These are phyloP conservation scores for Neobulgaria alba DNA, from an alignment of 2,329 filamentous ascomycete species.

Conservation along the genomic window DNA sequence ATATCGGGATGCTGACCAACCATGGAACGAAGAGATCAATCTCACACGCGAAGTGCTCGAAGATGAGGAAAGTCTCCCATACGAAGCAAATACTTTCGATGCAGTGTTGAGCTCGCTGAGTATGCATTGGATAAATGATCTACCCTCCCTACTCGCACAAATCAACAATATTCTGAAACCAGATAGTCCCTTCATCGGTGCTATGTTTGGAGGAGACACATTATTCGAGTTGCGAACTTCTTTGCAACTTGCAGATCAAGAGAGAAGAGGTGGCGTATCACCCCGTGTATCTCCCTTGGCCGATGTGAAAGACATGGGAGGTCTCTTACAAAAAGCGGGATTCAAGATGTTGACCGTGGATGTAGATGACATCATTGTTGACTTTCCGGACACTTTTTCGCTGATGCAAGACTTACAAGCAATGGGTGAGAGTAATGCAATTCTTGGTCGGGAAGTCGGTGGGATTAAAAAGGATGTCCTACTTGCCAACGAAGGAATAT, in stretches of 20 bases:
- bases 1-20: slow-evolving; percentile 65
- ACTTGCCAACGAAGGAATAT: slow-evolving; percentile 81
- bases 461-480: slow-evolving; percentile 73
- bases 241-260: slow-evolving; percentile 84
- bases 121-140: slow-evolving; percentile 96
- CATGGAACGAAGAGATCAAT: slow-evolving; percentile 66
- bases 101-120: slow-evolving; percentile 82
- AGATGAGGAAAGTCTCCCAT: slow-evolving; percentile 69
- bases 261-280: slow-evolving; percentile 82
- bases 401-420: slow-evolving; percentile 90
- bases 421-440: slow-evolving; percentile 92
- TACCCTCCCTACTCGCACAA: slow-evolving; percentile 75
- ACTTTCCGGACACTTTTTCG: slow-evolving; percentile 83
- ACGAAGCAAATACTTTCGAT: slow-evolving; percentile 70
- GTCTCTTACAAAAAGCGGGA: slow-evolving; percentile 73
- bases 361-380: slow-evolving; percentile 92
- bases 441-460: slow-evolving; percentile 75
- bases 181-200: slow-evolving; percentile 83
- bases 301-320: slow-evolving; percentile 85
- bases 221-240: slow-evolving; percentile 90
- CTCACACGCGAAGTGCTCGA: slow-evolving; percentile 69
- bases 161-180: slow-evolving; percentile 84
- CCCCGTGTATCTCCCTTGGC: slow-evolving; percentile 87
- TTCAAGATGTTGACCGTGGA: slow-evolving; percentile 97
- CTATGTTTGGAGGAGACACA: slow-evolving; percentile 94